Conservation (phyloP, 2,329 filamentous ascomycete genomes). For the Lanzia echinophila region DNA sequence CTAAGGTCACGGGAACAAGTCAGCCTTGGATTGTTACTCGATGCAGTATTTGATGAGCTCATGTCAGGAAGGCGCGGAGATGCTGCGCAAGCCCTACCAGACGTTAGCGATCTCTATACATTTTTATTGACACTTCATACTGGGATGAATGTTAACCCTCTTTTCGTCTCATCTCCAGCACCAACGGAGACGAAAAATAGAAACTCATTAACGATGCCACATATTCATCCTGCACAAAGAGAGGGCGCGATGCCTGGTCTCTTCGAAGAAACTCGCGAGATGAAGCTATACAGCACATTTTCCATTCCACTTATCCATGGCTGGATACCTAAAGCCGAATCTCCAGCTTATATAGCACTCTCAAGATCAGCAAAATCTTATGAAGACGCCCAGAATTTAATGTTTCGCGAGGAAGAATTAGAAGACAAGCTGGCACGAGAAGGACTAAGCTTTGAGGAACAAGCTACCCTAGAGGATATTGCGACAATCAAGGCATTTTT, state of each 20-base stretch:
- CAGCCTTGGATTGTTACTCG: slow-evolving; percentile 75
- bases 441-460: slow-evolving; percentile 65
- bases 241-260: slow-evolving; percentile 53
- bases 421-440: slow-evolving; percentile 64
- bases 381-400: slow-evolving; percentile 83
- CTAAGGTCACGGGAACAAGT: slow-evolving; percentile 79
- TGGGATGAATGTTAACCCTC: slow-evolving; percentile 96
- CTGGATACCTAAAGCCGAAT: slow-evolving; percentile 70
- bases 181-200: slow-evolving; percentile 33
- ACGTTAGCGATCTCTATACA: slow-evolving; percentile 78
- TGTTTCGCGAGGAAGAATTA: slow-evolving; percentile 84
- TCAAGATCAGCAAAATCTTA: slow-evolving; percentile 73
- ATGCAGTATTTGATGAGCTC: slow-evolving; percentile 88
- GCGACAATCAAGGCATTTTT: slow-evolving; percentile 78
- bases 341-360: slow-evolving; percentile 63
- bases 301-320: slow-evolving; percentile 84
- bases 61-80: slow-evolving; percentile 68
- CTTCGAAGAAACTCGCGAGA: slow-evolving; percentile 82
- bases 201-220: slow-evolving; percentile 43
- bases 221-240: slow-evolving; percentile 45
- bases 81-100: slow-evolving; percentile 59
- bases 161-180: slow-evolving; percentile 58
- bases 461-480: slow-evolving; percentile 76
- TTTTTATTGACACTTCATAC: slow-evolving; percentile 88
- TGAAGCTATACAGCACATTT: slow-evolving; percentile 88